Evolutionary conservation across 148 eudicot species (phyloP).

Genomic region (Gaultheria prostrata): DNA sequence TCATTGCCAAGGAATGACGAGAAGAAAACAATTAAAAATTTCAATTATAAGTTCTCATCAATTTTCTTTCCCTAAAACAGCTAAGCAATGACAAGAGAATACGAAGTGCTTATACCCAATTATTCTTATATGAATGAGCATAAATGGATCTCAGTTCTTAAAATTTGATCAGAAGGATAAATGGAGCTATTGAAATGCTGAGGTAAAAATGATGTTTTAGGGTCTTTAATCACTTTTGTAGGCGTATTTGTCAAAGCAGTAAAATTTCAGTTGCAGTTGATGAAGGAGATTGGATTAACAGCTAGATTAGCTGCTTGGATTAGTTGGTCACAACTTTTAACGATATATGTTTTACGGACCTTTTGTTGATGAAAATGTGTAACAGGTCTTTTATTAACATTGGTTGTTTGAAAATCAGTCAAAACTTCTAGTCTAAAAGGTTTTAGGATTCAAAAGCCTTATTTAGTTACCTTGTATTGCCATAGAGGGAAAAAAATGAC

Average conservation of each 20-base stretch:
- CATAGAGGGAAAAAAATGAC: neutral
- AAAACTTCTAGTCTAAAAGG: neutral
- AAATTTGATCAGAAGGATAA: neutral
- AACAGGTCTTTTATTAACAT: neutral
- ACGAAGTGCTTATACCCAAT: neutral
- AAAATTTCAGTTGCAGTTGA: neutral
- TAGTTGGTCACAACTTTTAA: neutral
- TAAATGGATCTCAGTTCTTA: neutral
- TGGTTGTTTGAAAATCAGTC: neutral
- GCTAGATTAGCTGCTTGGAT: neutral
- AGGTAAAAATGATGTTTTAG: neutral
- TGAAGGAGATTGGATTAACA: neutral
- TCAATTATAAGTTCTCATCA: neutral
- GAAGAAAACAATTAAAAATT: neutral
- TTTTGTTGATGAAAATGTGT: neutral
- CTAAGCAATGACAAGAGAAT: neutral
- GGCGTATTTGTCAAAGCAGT: neutral
- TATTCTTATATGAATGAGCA: neutral
- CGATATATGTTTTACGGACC: neutral
- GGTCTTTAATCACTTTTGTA: neutral
- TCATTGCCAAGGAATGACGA: neutral
- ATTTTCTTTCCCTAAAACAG: neutral
- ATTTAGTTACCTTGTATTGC: neutral
- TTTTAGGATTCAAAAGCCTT: neutral
- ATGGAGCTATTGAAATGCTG: neutral